Evolutionary conservation across 1,284 basidiomycete genomes (phyloP), one percentile per base, ranked within the genome.

Genomic region (Lignosus rhinocerotis): DNA sequence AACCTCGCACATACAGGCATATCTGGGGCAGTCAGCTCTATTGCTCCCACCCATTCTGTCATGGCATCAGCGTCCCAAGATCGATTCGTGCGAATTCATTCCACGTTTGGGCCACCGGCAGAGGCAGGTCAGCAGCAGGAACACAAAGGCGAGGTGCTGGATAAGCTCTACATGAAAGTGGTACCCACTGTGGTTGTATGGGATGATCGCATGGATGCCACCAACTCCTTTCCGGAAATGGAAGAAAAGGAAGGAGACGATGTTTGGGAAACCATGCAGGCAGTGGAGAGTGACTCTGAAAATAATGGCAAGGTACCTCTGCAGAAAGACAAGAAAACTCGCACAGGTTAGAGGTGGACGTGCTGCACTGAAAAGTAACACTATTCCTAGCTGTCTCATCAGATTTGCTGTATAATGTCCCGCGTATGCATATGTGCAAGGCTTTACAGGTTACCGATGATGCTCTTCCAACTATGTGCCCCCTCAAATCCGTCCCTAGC

Each of bases 401-500:
- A 47, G 7, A 21, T 10, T 30, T 36, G 19, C 44, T 25, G 25
- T 2, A 25, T 48, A 48, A 16, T 30, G 5, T 46, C 44, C 32
- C n/a, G n/a, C n/a, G n/a, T n/a, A 33, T 8, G 31, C 11, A 32
- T 31, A 43, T 14, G 33, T 34, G 5, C 41, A n/a, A n/a, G 7
- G 16, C 36, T 50, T 25, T 46, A 58, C 42, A 38, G 21, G 34
- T 47, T 47, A 25, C 82, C 94, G 68, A 96, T 96, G 71, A 88
- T 80, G 67, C 90, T 93, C 75, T 88, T 84, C 96, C 95, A 98
- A 5, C 81, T 86, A 56, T 88, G 86, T 0, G 93, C 94, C 51
- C 88, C 88, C 75, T 98, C 96, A 70, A 98, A 98, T 0, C 96
- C 96, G 70, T 98, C 97, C 61, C 69, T 75, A 17, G 85, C 88